Conservation (phyloP, 495 filamentous ascomycete genomes). For the Penicillium cinerascens region DNA sequence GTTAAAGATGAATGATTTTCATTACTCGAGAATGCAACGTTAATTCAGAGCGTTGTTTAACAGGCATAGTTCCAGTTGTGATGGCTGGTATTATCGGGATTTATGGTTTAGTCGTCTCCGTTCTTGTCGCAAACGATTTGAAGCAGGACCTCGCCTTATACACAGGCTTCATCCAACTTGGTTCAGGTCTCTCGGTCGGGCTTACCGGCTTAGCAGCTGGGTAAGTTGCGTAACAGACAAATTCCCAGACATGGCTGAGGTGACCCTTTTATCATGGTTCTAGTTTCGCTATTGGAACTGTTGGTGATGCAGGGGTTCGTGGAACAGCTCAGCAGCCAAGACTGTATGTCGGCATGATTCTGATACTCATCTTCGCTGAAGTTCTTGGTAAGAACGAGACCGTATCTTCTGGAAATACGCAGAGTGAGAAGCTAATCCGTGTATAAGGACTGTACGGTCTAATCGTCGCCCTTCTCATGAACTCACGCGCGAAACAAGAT, state of each 20-base stretch:
- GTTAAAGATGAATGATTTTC: too few species aligned
- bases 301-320: slow-evolving; percentile 97
- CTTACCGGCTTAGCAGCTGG: slow-evolving; percentile 94
- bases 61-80: slow-evolving; percentile 99
- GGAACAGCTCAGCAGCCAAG: slow-evolving; percentile 96
- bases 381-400: slow-evolving; percentile 68
- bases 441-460: slow-evolving; percentile 85
- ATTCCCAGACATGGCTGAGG: background rate
- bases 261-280: too few species aligned
- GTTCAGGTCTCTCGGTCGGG: slow-evolving; percentile 94
- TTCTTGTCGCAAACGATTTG: slow-evolving; percentile 91
- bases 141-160: slow-evolving; percentile 80
- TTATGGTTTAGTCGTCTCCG: slow-evolving; percentile 98
- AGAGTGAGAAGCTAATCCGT: background rate
- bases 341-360: slow-evolving; percentile 99
- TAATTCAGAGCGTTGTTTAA: too few species aligned
- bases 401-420: background rate
- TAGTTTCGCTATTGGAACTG: slow-evolving; percentile 96
- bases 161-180: slow-evolving; percentile 95
- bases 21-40: too few species aligned
- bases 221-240: slow-evolving; percentile 40
- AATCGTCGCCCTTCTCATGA: slow-evolving; percentile 98
- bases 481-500: slow-evolving; percentile 67
- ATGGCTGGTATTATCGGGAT: slow-evolving; percentile 99
- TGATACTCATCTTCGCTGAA: slow-evolving; percentile 99